Percentiles rank a stretch among this genome's conserved stretches.
Evolutionary conservation across 345 rosid genomes (phyloP).

Genomic region (Populus euphratica): DNA sequence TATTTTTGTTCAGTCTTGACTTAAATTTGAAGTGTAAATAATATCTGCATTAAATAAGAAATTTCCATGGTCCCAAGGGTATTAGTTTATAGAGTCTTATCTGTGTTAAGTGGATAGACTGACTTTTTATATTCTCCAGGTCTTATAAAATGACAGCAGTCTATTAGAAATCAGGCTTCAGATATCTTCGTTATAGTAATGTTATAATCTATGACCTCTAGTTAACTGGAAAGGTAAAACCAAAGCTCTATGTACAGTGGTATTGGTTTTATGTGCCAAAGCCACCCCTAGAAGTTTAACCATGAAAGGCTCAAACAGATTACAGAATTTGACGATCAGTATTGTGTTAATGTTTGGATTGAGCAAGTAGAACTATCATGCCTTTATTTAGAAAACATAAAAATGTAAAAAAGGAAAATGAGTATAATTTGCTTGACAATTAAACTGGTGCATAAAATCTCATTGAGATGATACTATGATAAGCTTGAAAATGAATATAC

Average conservation of each 20-base stretch:
- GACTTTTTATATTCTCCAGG: background rate
- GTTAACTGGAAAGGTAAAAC: background rate
- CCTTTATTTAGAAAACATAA: background rate
- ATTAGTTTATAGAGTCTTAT: too few species aligned
- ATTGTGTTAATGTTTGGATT: too few species aligned
- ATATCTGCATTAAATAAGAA: too few species aligned
- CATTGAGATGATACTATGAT: too few species aligned
- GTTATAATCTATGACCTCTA: background rate
- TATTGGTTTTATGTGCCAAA: background rate
- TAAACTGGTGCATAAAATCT: background rate
- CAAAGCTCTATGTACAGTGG: background rate
- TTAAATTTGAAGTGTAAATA: too few species aligned
- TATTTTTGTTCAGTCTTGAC: too few species aligned
- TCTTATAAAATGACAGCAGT: background rate
- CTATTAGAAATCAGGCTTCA: background rate
- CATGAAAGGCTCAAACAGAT: background rate
- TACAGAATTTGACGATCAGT: too few species aligned
- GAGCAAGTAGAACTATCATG: too few species aligned
- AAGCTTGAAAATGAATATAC: too few species aligned
- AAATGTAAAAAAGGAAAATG: too few species aligned
- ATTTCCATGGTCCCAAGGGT: too few species aligned
- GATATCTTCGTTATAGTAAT: background rate
- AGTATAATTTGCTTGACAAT: background rate
- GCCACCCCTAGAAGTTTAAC: background rate
- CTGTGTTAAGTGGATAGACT: background rate